These are phyloP conservation scores for Pseudohalonectria lignicola DNA, from an alignment of 2,329 filamentous ascomycete species.

Conservation along the genomic window DNA sequence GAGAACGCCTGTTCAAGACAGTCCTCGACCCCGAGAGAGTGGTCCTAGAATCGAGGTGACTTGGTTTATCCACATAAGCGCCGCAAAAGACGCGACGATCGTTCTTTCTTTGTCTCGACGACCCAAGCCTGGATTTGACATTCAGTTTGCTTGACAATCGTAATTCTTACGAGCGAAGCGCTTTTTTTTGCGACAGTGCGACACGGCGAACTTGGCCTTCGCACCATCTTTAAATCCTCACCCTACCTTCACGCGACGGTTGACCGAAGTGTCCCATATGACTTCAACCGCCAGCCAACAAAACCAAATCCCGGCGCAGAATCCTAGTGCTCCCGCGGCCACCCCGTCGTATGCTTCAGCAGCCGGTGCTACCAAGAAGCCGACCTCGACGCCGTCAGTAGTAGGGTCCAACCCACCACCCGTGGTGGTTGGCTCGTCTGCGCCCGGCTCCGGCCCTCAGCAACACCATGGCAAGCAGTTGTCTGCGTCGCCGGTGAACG, in stretches of 20 bases:
- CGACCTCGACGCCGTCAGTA: slow-evolving; percentile 47
- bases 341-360: slow-evolving; percentile 60
- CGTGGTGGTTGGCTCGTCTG: slow-evolving; percentile 43
- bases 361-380: slow-evolving; percentile 53
- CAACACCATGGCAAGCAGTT: slow-evolving; percentile 53
- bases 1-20: too few species aligned
- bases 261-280: slow-evolving; percentile 39
- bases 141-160: too few species aligned
- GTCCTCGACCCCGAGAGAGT: too few species aligned
- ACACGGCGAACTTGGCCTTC: too few species aligned
- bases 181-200: background rate
- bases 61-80: too few species aligned
- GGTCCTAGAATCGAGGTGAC: too few species aligned
- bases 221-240: too few species aligned
- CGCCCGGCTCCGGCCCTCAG: slow-evolving; percentile 19
- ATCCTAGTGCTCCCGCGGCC: slow-evolving; percentile 42
- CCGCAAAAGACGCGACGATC: too few species aligned
- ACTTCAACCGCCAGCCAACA: slow-evolving; percentile 48
- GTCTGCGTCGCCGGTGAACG: slow-evolving; percentile 74
- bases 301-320: slow-evolving; percentile 42
- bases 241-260: too few species aligned
- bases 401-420: slow-evolving; percentile 43
- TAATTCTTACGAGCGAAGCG: too few species aligned
- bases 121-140: slow-evolving; percentile 3
- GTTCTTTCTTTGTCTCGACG: slow-evolving; percentile 1